A percentile compares a stretch with the other conserved stretches of the same genome.
Evolutionary conservation across 768 basidiomycete species (phyloP).

Genomic region (Leccinum subgranulosum): DNA sequence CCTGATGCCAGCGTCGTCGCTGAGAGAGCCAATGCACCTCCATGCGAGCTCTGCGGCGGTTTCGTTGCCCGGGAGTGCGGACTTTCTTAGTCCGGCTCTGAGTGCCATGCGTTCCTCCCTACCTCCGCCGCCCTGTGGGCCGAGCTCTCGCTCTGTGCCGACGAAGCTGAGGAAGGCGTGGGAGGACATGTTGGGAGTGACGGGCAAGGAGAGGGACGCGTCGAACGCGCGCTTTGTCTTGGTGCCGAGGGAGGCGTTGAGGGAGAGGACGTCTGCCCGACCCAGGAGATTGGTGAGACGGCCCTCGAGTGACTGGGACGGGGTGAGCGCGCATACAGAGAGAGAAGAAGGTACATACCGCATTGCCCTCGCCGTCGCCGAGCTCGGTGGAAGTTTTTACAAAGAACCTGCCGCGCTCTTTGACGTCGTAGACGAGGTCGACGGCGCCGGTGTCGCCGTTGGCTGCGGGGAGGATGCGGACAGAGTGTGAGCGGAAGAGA

Average conservation of each 20-base stretch:
- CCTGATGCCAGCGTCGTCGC: slow-evolving; percentile 81
- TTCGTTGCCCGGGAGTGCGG: slow-evolving; percentile 51
- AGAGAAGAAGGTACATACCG: slow-evolving; percentile 51
- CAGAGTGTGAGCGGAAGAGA: slow-evolving; percentile 68
- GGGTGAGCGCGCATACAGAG: not conserved
- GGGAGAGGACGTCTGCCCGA: slow-evolving; percentile 85
- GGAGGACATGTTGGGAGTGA: slow-evolving; percentile 59
- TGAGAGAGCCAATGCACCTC: slow-evolving; percentile 69
- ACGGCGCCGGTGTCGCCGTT: slow-evolving; percentile 60
- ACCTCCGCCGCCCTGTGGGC: slow-evolving; percentile 23
- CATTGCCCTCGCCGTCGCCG: slow-evolving; percentile 89
- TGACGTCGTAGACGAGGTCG: slow-evolving; percentile 75
- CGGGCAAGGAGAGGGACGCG: slow-evolving; percentile 59
- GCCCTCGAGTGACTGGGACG: slow-evolving; percentile 65
- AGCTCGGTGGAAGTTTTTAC: slow-evolving; percentile 86
- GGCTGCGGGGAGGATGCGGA: slow-evolving; percentile 56
- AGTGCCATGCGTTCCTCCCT: slow-evolving; percentile 47
- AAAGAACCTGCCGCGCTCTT: slow-evolving; percentile 73
- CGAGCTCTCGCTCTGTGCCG: slow-evolving; percentile 74
- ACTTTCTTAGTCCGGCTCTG: slow-evolving; percentile 57
- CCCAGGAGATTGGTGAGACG: slow-evolving; percentile 88
- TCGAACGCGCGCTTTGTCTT: slow-evolving; percentile 83
- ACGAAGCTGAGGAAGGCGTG: slow-evolving; percentile 70
- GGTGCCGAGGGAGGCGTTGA: slow-evolving; percentile 79
- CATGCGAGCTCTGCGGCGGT: slow-evolving; percentile 80